Evolutionary conservation across 148 eudicot genomes (phyloP).

Genomic region (Pharnaceum exiguum): DNA sequence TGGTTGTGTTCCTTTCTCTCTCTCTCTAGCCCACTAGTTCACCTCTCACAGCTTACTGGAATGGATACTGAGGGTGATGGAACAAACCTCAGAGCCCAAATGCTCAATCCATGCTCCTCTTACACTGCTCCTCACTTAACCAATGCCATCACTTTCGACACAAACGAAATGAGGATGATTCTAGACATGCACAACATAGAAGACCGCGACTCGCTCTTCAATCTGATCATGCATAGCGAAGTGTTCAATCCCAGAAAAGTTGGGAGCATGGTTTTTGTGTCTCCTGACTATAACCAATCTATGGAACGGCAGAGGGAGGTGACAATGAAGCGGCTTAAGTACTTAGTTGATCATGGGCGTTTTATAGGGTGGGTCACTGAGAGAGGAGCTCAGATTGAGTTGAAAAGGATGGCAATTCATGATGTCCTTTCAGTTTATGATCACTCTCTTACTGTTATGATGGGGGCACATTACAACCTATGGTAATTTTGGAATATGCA

Average conservation of each 20-base stretch:
- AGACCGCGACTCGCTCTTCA: conserved; percentile 63
- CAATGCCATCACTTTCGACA: conserved; percentile 35
- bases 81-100: too few species aligned
- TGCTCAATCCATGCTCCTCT: conserved; percentile 37
- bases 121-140: conserved; percentile 53
- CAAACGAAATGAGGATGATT: conserved; percentile 40
- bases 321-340: conserved; percentile 60
- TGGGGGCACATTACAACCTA: conserved; percentile 69
- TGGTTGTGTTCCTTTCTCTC: background rate
- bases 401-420: conserved; percentile 49
- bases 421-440: conserved; percentile 57
- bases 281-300: conserved; percentile 67
- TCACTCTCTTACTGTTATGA: conserved; percentile 65
- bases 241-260: conserved; percentile 50
- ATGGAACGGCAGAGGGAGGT: conserved; percentile 83
- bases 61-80: too few species aligned
- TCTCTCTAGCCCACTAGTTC: conserved; percentile 2
- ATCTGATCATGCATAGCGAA: conserved; percentile 37
- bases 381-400: conserved; percentile 48
- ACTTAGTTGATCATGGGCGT: conserved; percentile 46
- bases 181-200: conserved; percentile 64
- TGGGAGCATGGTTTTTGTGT: conserved; percentile 55
- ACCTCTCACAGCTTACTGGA: background rate
- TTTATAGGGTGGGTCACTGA: conserved; percentile 31
- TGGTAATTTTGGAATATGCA: conserved; percentile 67